Evolutionary conservation across 768 basidiomycete species (phyloP).

Genomic region (Tephrocybe sp.): DNA sequence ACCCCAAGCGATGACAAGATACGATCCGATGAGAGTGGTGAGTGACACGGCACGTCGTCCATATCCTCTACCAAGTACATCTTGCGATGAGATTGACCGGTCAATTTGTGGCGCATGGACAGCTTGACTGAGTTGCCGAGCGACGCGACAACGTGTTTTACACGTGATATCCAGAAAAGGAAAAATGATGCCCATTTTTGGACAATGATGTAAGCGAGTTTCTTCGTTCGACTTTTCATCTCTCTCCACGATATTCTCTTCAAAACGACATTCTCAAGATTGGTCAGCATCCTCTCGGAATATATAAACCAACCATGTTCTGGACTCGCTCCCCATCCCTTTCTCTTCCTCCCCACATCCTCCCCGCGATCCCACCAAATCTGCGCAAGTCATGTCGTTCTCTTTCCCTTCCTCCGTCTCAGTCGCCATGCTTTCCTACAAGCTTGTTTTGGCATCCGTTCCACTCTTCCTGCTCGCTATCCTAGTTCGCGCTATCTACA

Average conservation of each 20-base stretch:
- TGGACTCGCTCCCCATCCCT: constrained; percentile 27
- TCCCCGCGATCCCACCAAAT: constrained; percentile 28
- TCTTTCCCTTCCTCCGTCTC: constrained; percentile 25
- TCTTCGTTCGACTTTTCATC: constrained; percentile 8
- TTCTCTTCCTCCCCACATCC: constrained; percentile 31
- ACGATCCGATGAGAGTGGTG: constrained; percentile 7
- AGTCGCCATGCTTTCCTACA: constrained; percentile 29
- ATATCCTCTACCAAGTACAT: constrained; percentile 6
- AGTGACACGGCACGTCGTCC: constrained; percentile 11
- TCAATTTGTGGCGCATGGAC: constrained; percentile 26
- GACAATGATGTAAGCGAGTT: constrained; percentile 17
- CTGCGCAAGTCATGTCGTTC: constrained; percentile 26
- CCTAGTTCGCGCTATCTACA: constrained; percentile 38
- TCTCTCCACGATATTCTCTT: constrained; percentile 9
- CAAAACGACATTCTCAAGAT: constrained; percentile 22
- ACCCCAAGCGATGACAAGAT: constrained; percentile 14
- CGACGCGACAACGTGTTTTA: constrained; percentile 13
- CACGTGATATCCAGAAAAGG: constrained; percentile 22
- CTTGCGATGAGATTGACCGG: constrained; percentile 15
- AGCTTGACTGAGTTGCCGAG: constrained; percentile 18
- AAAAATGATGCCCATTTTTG: constrained; percentile 18
- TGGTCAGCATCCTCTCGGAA: constrained; percentile 37
- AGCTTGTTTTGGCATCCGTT: constrained; percentile 31
- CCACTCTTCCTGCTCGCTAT: constrained; percentile 30
- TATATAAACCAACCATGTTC: constrained; percentile 32